Evolutionary conservation across 495 filamentous ascomycete genomes (phyloP), one percentile per base, ranked within the genome.

Genomic region (Neurospora sp.): DNA sequence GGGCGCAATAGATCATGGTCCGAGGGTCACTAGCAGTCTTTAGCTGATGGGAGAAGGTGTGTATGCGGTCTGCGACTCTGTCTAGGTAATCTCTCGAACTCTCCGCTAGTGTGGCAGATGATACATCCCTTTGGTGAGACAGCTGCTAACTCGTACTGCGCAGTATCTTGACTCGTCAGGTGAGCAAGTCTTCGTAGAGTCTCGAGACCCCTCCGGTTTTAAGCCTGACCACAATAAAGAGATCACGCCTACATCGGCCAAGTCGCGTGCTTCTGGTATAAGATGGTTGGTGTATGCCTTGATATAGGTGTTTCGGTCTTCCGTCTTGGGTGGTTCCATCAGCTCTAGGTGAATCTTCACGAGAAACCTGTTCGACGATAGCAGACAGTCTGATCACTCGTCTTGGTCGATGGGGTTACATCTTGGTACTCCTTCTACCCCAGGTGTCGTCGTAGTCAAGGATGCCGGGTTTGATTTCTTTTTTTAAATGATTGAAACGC

Each of bases 401-500:
- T 35, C 27, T 35, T 35, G 14, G 53, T 6, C 27, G 53, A 8
- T 35, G 53, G 53, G 53, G 53, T 66, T 66, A 35, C 53, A 66
- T 35, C 53, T 35, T 35, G 27, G 14, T 61, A 35, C 16, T 31
- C 12, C 22, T 14, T 12, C 12, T 35, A 66, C 53, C 27, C 53
- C 53, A 35, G 53, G 53, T 18, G 53, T 66, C 27, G 27, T 8
- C 14, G 27, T 66, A 66, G 27, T 35, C 22, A 37, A 16, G 70
- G 59, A 68, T 74, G 53, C 69, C 74, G 73, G 78, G 69, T 76
- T 77, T 76, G 72, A 76, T 74, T 78, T 72, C 75, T 76, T 75
- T 80, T 76, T 76, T 75, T 78, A 80, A 78, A 79, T 78, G 72
- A 80, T 73, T 77, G 77, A 78, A 77, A 77, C 78, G 76, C 78